Percentiles rank a stretch among this genome's conserved stretches.
Evolutionary conservation across 805 yeast genomes (phyloP).

Genomic region (Torulaspora franciscae): DNA sequence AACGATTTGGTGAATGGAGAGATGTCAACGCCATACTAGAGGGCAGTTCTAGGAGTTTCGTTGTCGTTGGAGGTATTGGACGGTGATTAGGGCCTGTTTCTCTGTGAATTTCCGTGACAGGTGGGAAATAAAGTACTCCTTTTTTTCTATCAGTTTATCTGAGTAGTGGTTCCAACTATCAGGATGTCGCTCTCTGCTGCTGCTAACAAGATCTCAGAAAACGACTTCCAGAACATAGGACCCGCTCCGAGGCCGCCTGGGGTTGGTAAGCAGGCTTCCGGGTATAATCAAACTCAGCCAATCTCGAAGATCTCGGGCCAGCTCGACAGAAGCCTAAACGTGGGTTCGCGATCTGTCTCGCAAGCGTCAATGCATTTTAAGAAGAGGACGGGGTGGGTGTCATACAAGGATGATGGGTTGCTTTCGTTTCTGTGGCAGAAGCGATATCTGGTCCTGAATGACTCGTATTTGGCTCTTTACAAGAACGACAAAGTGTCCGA

Average conservation of each 20-base stretch:
- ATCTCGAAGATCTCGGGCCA: conserved; percentile 34
- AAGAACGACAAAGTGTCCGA: conserved; percentile 51
- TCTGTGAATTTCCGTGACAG: background rate
- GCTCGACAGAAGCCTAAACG: conserved; percentile 37
- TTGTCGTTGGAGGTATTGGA: background rate
- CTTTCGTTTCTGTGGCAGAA: conserved; percentile 90
- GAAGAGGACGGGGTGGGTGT: conserved; percentile 68
- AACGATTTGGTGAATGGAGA: background rate
- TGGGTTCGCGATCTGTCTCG: conserved; percentile 14
- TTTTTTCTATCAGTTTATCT: background rate
- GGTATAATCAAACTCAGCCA: conserved; percentile 37
- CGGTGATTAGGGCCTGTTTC: background rate
- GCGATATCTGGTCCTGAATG: conserved; percentile 72
- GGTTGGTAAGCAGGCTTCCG: conserved; percentile 14
- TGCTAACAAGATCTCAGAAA: conserved; percentile 41
- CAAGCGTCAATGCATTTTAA: conserved; percentile 18
- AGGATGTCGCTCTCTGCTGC: conserved; percentile 44
- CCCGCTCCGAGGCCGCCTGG: conserved; percentile 53
- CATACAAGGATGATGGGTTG: conserved; percentile 87
- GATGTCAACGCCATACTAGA: conserved; percentile 2
- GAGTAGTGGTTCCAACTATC: background rate
- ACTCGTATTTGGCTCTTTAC: conserved; percentile 67
- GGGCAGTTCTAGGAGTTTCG: background rate
- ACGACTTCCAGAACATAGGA: conserved; percentile 50
- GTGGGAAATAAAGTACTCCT: background rate